Percentiles rank a stretch among this genome's conserved stretches.
phyloP scores from a whole-genome alignment of 495 filamentous ascomycete species.

The Lasiosphaeriaceae sp. region DNA sequence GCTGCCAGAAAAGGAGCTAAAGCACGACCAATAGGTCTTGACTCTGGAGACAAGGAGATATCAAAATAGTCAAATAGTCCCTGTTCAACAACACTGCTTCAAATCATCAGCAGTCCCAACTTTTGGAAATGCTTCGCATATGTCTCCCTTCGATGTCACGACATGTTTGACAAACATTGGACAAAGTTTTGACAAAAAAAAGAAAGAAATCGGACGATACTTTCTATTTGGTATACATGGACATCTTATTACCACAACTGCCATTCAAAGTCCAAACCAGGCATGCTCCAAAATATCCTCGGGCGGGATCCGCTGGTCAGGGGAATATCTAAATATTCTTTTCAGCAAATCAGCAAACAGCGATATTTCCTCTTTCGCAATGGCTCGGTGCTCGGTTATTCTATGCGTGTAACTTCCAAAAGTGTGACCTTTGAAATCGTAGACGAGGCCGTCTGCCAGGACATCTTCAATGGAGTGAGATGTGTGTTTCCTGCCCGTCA shows the following conservation, averaged over 20 bases:
- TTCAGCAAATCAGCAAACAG: conserved; percentile 21
- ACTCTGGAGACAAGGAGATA: too few species aligned
- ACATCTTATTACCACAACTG: background rate
- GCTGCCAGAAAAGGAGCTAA: too few species aligned
- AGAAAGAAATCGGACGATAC: background rate
- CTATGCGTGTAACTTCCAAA: too few species aligned
- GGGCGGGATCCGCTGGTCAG: conserved; percentile 18
- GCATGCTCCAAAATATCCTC: conserved; percentile 16
- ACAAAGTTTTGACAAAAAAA: too few species aligned
- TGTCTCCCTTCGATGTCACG: too few species aligned
- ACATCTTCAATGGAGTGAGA: conserved; percentile 11
- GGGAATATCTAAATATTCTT: conserved; percentile 16
- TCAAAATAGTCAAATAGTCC: too few species aligned
- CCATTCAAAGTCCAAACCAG: conserved; percentile 16
- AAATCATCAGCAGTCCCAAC: too few species aligned
- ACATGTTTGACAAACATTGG: too few species aligned
- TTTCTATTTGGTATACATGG: too few species aligned
- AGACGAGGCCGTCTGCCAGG: background rate
- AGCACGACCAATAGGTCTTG: too few species aligned
- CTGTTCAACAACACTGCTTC: too few species aligned
- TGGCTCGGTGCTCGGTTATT: conserved; percentile 3
- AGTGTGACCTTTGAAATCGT: background rate
- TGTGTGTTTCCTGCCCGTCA: background rate
- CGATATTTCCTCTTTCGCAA: conserved; percentile 16
- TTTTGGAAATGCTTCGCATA: too few species aligned